phyloP scores from a whole-genome alignment of 306 rosid species.

The Coriaria nepalensis region DNA sequence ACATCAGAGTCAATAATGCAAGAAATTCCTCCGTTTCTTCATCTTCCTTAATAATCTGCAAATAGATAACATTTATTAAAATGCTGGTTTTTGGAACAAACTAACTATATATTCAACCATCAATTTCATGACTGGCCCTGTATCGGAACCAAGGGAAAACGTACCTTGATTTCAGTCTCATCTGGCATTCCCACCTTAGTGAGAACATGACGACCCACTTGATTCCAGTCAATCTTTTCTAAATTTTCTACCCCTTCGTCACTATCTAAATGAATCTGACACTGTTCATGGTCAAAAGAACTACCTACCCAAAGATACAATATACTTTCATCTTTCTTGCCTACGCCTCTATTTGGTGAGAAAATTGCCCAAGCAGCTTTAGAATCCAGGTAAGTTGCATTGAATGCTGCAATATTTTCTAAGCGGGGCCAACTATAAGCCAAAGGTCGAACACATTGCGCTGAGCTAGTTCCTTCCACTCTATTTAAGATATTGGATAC shows the following conservation, averaged over 20 bases:
- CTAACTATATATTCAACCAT: not conserved
- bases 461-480: constrained; percentile 23
- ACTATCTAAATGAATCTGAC: constrained; percentile 35
- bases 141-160: not conserved
- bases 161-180: constrained; percentile 58
- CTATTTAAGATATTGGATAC: constrained; percentile 25
- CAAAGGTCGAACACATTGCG: constrained; percentile 22
- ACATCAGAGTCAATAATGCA: constrained; percentile 44
- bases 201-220: constrained; percentile 43
- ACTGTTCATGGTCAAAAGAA: constrained; percentile 33
- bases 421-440: constrained; percentile 74
- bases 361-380: constrained; percentile 55
- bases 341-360: constrained; percentile 34
- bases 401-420: constrained; percentile 43
- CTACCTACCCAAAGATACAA: constrained; percentile 82
- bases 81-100: not conserved
- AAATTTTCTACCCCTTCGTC: constrained; percentile 29
- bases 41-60: constrained; percentile 62
- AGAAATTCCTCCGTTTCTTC: constrained; percentile 71
- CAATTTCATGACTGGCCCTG: not conserved
- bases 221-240: constrained; percentile 52
- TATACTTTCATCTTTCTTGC: constrained; percentile 25
- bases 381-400: constrained; percentile 50
- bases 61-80: constrained; percentile 12
- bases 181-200: constrained; percentile 43